phyloP scores from a whole-genome alignment of 140 eudicot genomes.

The Flaveria floridana region DNA sequence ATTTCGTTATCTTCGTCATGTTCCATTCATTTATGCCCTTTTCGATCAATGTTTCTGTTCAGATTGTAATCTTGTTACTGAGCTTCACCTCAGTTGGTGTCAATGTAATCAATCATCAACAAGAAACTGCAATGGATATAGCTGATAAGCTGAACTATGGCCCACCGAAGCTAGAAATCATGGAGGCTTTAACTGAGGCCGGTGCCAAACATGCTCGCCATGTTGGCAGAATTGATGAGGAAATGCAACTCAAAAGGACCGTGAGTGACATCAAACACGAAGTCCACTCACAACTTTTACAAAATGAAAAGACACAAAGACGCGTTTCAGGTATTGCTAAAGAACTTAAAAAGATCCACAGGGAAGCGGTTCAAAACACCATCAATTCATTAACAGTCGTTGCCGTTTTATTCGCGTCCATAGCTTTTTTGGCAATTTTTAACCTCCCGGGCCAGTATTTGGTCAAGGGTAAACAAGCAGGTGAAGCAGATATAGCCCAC shows the following conservation, averaged over 20 bases:
- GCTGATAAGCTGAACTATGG: conserved; percentile 84
- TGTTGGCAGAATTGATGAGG: conserved; percentile 66
- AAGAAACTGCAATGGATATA: conserved; percentile 91
- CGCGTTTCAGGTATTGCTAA: conserved; percentile 89
- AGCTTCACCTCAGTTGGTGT: conserved; percentile 59
- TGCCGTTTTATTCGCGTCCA: conserved; percentile 86
- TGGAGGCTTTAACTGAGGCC: conserved; percentile 62
- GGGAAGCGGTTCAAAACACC: conserved; percentile 90
- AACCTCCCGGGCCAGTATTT: conserved; percentile 75
- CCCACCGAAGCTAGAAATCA: conserved; percentile 56
- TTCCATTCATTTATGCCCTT: not conserved
- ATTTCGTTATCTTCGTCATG: not conserved
- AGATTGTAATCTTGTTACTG: conserved; percentile 67
- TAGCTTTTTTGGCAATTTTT: conserved; percentile 86
- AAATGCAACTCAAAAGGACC: conserved; percentile 71
- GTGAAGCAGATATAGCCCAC: conserved; percentile 53
- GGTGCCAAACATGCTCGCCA: conserved; percentile 80
- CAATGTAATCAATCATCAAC: conserved; percentile 65
- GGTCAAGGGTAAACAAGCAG: conserved; percentile 39
- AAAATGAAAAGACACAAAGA: conserved; percentile 78
- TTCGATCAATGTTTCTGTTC: conserved; percentile 24
- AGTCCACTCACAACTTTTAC: conserved; percentile 84
- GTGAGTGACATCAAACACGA: conserved; percentile 93
- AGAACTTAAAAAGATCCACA: conserved; percentile 76
- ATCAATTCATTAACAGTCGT: conserved; percentile 85